phyloP scores from a whole-genome alignment of 495 filamentous ascomycete genomes.

The Lichenothelia convexa region DNA sequence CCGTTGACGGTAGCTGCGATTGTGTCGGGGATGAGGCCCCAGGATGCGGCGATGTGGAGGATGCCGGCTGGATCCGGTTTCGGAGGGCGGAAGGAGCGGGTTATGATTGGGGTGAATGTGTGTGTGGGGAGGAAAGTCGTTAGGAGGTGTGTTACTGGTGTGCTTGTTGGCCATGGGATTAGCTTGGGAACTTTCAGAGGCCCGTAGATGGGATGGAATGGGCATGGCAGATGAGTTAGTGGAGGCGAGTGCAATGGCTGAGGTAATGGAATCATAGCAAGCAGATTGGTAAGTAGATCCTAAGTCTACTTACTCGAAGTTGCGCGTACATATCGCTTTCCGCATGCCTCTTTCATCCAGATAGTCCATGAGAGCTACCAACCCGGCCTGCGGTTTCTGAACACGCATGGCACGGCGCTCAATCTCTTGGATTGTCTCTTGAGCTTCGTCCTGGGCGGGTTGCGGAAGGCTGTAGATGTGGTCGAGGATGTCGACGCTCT shows the following conservation, averaged over 20 bases:
- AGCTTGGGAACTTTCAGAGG: not conserved
- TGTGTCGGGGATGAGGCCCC: constrained; percentile 44
- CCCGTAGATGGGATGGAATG: too few relatives aligned
- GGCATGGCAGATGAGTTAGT: not conserved
- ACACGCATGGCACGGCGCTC: constrained; percentile 61
- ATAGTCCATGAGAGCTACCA: constrained; percentile 58
- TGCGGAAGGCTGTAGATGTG: constrained; percentile 61
- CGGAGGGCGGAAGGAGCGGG: constrained; percentile 62
- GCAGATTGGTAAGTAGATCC: constrained; percentile 11
- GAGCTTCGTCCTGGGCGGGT: constrained; percentile 40
- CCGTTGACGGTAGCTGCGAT: too few relatives aligned
- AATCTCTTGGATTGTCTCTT: constrained; percentile 54
- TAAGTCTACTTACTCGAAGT: constrained; percentile 74
- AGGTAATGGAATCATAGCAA: constrained; percentile 15
- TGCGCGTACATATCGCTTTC: constrained; percentile 83
- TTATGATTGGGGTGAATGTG: constrained; percentile 67
- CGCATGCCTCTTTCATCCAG: constrained; percentile 44
- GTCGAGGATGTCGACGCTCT: constrained; percentile 63
- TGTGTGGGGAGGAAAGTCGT: constrained; percentile 47
- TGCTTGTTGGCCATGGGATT: constrained; percentile 18
- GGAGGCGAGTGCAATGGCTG: too few relatives aligned
- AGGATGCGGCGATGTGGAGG: constrained; percentile 58
- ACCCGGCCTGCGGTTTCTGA: constrained; percentile 66
- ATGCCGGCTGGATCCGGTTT: constrained; percentile 85
- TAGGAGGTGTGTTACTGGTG: constrained; percentile 52